Conservation (phyloP, 2,329 filamentous ascomycete genomes). For the Exserohilum turcica region DNA sequence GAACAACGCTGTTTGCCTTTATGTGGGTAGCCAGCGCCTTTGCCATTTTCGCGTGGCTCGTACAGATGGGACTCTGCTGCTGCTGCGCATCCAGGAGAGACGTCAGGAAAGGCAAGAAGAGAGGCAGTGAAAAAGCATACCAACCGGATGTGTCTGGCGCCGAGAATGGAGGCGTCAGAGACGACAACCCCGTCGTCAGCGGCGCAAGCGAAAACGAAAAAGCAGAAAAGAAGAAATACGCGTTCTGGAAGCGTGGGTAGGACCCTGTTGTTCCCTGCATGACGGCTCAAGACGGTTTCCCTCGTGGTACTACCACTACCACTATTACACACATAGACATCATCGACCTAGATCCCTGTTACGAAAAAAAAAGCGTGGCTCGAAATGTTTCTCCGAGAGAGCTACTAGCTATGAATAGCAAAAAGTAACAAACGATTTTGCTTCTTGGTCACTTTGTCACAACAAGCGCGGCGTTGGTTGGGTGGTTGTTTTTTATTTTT, state of each 20-base stretch:
- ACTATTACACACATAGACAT: neutral
- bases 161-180: slow-evolving; percentile 9
- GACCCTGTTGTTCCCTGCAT: neutral
- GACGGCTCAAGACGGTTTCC: neutral
- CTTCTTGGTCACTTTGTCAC: neutral
- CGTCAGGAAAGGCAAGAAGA: slow-evolving; percentile 55
- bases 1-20: slow-evolving; percentile 77
- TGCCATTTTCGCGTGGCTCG: slow-evolving; percentile 68
- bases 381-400: neutral
- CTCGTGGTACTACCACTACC: neutral
- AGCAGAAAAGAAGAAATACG: slow-evolving; percentile 16
- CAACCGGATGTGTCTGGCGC: slow-evolving; percentile 19
- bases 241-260: slow-evolving; percentile 26
- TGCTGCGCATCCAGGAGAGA: slow-evolving; percentile 69
- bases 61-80: slow-evolving; percentile 79
- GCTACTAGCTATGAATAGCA: neutral
- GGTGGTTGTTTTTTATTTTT: slow-evolving; percentile 6
- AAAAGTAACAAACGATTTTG: neutral
- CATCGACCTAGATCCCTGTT: neutral
- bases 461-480: slow-evolving; percentile 26
- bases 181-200: slow-evolving; percentile 2
- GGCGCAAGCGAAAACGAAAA: slow-evolving; percentile 10
- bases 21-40: slow-evolving; percentile 83
- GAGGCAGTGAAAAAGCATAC: slow-evolving; percentile 48
- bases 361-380: slow-evolving; percentile 1